These are phyloP conservation scores for Ceratocystis lukuohia DNA, from an alignment of 2,329 filamentous ascomycete species.

Conservation along the genomic window DNA sequence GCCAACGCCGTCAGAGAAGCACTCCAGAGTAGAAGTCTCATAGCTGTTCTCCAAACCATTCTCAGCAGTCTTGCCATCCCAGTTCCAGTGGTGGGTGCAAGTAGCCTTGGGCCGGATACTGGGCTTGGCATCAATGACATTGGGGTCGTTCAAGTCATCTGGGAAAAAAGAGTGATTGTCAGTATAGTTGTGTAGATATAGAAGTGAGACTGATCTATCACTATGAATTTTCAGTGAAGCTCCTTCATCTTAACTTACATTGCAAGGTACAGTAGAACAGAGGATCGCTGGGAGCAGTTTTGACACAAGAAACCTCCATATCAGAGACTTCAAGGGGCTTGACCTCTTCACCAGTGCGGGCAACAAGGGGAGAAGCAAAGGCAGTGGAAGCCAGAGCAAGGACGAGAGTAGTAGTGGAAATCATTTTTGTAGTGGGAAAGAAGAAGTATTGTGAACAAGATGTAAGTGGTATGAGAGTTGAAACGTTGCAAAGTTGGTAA, in stretches of 20 bases:
- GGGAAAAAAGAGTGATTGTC: background rate
- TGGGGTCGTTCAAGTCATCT: slow-evolving; percentile 15
- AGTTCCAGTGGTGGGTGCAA: slow-evolving; percentile 22
- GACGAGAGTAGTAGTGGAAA: background rate
- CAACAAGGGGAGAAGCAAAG: slow-evolving; percentile 4
- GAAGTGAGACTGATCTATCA: background rate
- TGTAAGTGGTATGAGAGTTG: background rate
- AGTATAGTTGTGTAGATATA: background rate
- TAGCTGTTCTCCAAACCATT: slow-evolving; percentile 24
- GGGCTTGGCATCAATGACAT: background rate
- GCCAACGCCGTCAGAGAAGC: slow-evolving; percentile 14
- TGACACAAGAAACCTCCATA: slow-evolving; percentile 3
- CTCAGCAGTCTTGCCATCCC: slow-evolving; percentile 22
- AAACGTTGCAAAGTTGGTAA: background rate
- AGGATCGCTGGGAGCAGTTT: background rate
- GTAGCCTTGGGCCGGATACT: background rate
- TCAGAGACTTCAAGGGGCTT: slow-evolving; percentile 7
- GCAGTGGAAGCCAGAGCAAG: slow-evolving; percentile 6
- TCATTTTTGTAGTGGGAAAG: background rate
- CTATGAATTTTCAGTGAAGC: background rate
- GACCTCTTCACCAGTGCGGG: background rate
- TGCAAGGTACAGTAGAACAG: slow-evolving; percentile 12
- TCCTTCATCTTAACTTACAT: slow-evolving; percentile 3
- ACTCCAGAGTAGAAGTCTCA: slow-evolving; percentile 12
- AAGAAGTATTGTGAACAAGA: background rate